phyloP scores from a whole-genome alignment of 2,329 filamentous ascomycete species.

The Aspergillus sp. region DNA sequence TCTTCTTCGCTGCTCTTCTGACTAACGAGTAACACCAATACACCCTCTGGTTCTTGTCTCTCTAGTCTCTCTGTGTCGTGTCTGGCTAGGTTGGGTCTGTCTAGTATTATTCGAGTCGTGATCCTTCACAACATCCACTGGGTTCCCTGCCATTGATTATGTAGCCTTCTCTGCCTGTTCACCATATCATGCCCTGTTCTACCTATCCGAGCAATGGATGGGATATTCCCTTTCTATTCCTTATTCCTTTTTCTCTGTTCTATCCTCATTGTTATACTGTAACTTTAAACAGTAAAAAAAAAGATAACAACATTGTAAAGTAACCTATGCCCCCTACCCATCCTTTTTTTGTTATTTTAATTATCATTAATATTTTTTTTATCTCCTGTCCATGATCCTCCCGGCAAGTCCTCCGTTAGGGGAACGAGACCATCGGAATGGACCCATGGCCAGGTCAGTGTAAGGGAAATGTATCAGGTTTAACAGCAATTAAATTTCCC shows the following conservation, averaged over 20 bases:
- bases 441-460: background rate
- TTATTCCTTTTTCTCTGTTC: background rate
- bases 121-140: background rate
- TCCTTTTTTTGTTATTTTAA: background rate
- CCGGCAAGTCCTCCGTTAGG: background rate
- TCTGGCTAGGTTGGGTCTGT: too few species aligned
- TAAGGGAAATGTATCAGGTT: constrained; percentile 1
- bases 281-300: too few species aligned
- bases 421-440: constrained; percentile 3
- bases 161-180: too few species aligned
- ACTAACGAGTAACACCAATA: constrained; percentile 9
- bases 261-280: background rate
- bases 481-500: background rate
- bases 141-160: too few species aligned
- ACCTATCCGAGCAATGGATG: too few species aligned
- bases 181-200: too few species aligned
- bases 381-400: background rate
- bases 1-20: background rate
- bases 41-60: too few species aligned
- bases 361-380: constrained; percentile 1
- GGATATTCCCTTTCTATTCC: too few species aligned
- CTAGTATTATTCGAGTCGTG: background rate
- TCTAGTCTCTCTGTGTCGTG: too few species aligned
- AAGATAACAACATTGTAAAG: too few species aligned
- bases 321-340: background rate